Evolutionary conservation across 2,329 filamentous ascomycete species (phyloP), one percentile per base, ranked within the genome.

Genomic region (Didymella glomerata): DNA sequence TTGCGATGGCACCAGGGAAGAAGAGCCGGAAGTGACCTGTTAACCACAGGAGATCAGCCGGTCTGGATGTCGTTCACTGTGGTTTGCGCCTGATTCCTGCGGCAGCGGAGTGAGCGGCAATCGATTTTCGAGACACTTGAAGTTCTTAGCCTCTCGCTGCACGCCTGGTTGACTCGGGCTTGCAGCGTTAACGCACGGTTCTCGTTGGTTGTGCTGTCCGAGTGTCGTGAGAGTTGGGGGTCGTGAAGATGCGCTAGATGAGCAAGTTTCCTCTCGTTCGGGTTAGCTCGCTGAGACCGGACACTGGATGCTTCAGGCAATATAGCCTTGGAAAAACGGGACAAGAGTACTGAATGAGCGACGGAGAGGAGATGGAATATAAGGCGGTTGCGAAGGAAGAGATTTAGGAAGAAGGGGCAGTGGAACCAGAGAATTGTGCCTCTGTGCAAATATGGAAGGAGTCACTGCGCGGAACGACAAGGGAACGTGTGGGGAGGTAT

Each of bases 131-230:
- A 48, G 52, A 51, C 52, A 47, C 47, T 46, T 41, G 52, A 63
- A 32, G 53, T 54, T 59, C 54, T 48, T 59, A 57, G 54, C 54
- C 57, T 62, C 57, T 62, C 55, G 55, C 53, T 57, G 57, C 44
- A 57, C 42, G 54, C 58, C 61, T 63, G 52, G 52, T 60, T 52
- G 48, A 60, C 52, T 60, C 60, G 57, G 62, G 56, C 5, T 24
- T 48, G 57, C 52, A 61, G 58, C 64, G 62, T 54, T 58, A 63
- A 65, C 56, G 64, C 62, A 65, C 63, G 62, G 63, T 57, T 49
- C 53, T 64, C 59, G 63, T 60, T 68, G 55, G 63, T 61, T 54
- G 61, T 61, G 54, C 55, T 62, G 60, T 51, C 55, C 56, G 48
- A 57, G 52, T 63, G 63, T 66, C 46, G 63, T 64, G 63, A 60